Evolutionary conservation across 495 filamentous ascomycete species (phyloP), one percentile per base, ranked within the genome.

Genomic region (Annulohypoxylon nitens): DNA sequence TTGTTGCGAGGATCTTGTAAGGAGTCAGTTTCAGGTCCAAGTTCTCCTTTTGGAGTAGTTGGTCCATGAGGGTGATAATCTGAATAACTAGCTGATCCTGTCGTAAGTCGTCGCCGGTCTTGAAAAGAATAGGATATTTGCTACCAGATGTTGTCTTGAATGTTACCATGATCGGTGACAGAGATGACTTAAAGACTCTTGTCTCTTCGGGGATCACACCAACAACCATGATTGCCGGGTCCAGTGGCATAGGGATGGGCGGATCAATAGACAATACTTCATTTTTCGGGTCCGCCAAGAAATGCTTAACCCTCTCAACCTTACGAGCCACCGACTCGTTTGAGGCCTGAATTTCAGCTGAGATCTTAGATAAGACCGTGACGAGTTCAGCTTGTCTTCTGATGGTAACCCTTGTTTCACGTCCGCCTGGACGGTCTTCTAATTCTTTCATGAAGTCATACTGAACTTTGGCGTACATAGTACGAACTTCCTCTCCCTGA

Each of bases 61-160:
- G 92, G 75, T 99, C 96, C 96, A 99, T 99, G 54, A 99, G 87
- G 1, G 92, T 97, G 79, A 99, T 97, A 75, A 98, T 98, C 71
- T 99, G 96, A 69, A 99, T 97, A 53, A 98, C 94, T 0, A 99
- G 88, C 80, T 99, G 96, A 75, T 99, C 96, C 81, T 99, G 96
- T 0, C 96, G 92, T 43, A 99, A 87, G 77, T 99, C 96, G 76
- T 99, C 96, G 45, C 96, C 96, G 3, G 94, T 94, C 81, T 99
- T 99, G 88, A 98, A 98, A 51, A 98, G 90, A 59, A 99, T 90
- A 16, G 94, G 91, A 79, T 98, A 98, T 68, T 91, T 91, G 43
- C 85, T 84, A 3, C 92, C 92, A 4, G 89, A 87, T 1, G 87
- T 84, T 0, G 94, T 97, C 78, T 92, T 94, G 82, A 98, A 97